Conservation (phyloP, 805 yeast genomes). For the Candida piceae region DNA sequence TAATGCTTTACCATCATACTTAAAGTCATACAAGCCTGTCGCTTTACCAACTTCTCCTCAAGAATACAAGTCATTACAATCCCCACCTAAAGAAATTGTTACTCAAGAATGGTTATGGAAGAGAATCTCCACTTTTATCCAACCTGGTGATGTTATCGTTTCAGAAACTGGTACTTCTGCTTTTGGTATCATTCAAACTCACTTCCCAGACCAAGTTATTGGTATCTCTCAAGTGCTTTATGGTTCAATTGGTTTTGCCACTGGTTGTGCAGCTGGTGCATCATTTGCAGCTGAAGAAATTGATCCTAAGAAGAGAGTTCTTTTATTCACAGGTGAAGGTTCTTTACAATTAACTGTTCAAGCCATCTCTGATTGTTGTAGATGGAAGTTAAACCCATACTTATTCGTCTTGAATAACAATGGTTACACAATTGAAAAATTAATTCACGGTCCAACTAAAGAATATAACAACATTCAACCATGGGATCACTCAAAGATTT, state of each 20-base stretch:
- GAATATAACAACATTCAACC: slow-evolving; percentile 55
- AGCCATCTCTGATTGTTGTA: slow-evolving; percentile 60
- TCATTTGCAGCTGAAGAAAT: slow-evolving; percentile 58
- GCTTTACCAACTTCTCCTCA: slow-evolving; percentile 43
- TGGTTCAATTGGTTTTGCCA: slow-evolving; percentile 64
- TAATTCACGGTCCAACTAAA: slow-evolving; percentile 59
- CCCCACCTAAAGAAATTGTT: slow-evolving; percentile 19
- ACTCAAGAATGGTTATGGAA: slow-evolving; percentile 64
- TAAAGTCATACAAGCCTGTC: slow-evolving; percentile 37
- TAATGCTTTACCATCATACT: slow-evolving; percentile 18
- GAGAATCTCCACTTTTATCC: slow-evolving; percentile 50
- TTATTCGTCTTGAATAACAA: slow-evolving; percentile 59
- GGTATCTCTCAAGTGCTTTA: slow-evolving; percentile 65
- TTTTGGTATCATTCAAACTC: slow-evolving; percentile 57
- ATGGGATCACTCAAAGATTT: slow-evolving; percentile 52
- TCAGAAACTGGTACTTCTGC: slow-evolving; percentile 68
- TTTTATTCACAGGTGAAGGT: slow-evolving; percentile 63
- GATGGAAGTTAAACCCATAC: slow-evolving; percentile 57
- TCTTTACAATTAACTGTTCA: slow-evolving; percentile 65
- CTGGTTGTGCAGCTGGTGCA: slow-evolving; percentile 59
- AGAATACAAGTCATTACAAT: slow-evolving; percentile 19
- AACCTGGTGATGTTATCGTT: slow-evolving; percentile 56
- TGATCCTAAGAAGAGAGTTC: slow-evolving; percentile 53
- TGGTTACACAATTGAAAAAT: slow-evolving; percentile 64
- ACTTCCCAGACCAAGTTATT: slow-evolving; percentile 53